Evolutionary conservation across 495 filamentous ascomycete species (phyloP).

Genomic region (Tuber melanosporum): DNA sequence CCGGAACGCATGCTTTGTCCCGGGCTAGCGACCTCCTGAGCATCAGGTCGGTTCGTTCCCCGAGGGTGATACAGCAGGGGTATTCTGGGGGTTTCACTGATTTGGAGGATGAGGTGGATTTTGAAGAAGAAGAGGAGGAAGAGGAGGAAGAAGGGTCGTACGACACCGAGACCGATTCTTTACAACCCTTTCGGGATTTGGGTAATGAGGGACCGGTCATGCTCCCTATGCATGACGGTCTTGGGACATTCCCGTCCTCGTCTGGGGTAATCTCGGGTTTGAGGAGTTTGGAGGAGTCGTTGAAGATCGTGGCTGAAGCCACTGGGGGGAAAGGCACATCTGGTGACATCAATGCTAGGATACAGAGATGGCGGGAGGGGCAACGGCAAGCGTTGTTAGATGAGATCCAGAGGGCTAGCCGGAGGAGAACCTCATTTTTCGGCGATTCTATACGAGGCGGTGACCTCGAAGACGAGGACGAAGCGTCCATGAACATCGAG

Average conservation of each 20-base stretch:
- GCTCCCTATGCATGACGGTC: constrained; percentile 82
- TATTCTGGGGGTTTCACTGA: constrained; percentile 48
- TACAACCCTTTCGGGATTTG: constrained; percentile 55
- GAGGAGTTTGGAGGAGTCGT: constrained; percentile 50
- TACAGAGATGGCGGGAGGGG: constrained; percentile 87
- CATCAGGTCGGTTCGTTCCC: constrained; percentile 53
- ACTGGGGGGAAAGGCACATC: constrained; percentile 48
- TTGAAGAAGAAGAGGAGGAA: constrained; percentile 49
- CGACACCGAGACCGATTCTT: constrained; percentile 78
- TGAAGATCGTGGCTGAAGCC: constrained; percentile 55
- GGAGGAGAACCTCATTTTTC: constrained; percentile 51
- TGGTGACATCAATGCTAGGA: constrained; percentile 66
- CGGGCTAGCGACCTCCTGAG: constrained; percentile 82
- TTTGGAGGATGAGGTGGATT: constrained; percentile 44
- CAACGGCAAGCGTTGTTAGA: constrained; percentile 78
- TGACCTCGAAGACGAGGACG: constrained; percentile 22
- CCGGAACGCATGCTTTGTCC: constrained; percentile 64
- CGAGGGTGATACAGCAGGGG: constrained; percentile 47
- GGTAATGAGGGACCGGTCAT: constrained; percentile 50
- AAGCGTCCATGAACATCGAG: constrained; percentile 25
- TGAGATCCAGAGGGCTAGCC: constrained; percentile 80
- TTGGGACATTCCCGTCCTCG: constrained; percentile 69
- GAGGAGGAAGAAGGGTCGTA: constrained; percentile 72
- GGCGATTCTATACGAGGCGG: constrained; percentile 21
- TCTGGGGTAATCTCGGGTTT: constrained; percentile 42